These are phyloP conservation scores for Pestalotiopsis sp. DNA, from an alignment of 2,329 filamentous ascomycete genomes.

Conservation along the genomic window DNA sequence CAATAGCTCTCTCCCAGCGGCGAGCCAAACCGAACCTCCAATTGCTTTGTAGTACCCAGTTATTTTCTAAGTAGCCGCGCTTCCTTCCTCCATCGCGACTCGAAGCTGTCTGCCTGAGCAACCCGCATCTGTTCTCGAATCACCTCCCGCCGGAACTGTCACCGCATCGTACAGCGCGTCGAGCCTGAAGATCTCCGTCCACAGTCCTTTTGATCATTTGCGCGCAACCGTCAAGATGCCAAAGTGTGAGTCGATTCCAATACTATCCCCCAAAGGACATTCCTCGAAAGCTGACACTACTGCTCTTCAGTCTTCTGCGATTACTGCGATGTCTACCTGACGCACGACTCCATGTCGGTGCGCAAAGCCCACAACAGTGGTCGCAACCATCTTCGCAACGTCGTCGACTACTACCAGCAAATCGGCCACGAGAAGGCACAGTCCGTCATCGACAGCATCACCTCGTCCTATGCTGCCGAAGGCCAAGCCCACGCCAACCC, in stretches of 20 bases:
- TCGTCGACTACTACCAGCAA: conserved; percentile 98
- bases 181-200: background rate
- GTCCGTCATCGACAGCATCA: conserved; percentile 97
- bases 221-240: conserved; percentile 63
- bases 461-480: conserved; percentile 90
- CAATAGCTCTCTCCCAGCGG: background rate
- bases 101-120: background rate
- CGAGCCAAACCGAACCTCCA: background rate
- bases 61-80: conserved; percentile 4
- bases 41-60: background rate
- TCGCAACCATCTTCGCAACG: conserved; percentile 94
- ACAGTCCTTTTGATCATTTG: background rate
- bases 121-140: background rate
- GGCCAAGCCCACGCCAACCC: conserved; percentile 86
- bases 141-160: background rate
- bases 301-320: conserved; percentile 75
- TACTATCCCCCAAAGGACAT: conserved; percentile 9
- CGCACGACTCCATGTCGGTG: conserved; percentile 99
- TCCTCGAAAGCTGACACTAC: conserved; percentile 35
- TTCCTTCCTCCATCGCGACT: conserved; percentile 1
- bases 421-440: conserved; percentile 99
- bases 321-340: conserved; percentile 99
- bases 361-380: conserved; percentile 98
- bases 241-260: conserved; percentile 69
- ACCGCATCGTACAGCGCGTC: background rate